phyloP scores from a whole-genome alignment of 169 alveolate genomes.

The Eimeria nieschulzi region DNA sequence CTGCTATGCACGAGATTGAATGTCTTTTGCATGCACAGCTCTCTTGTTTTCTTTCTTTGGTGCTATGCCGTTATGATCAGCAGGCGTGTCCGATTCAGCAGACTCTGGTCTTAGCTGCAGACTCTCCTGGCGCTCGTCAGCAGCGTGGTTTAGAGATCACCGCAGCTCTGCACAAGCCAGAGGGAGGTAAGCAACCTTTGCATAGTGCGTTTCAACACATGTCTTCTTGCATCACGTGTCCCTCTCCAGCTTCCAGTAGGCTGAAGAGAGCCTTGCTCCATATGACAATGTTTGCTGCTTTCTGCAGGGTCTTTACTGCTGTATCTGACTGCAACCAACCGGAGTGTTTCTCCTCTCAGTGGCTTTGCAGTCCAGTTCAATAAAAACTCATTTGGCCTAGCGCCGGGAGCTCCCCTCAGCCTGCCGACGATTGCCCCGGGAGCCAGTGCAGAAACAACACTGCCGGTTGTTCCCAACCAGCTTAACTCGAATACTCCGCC shows the following conservation, averaged over 20 bases:
- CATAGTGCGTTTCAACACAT: no score
- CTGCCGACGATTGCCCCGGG: constrained; percentile 26
- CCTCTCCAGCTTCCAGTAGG: no score
- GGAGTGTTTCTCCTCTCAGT: neutral
- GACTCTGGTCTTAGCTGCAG: neutral
- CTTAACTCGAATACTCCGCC: constrained; percentile 80
- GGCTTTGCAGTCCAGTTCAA: constrained; percentile 54
- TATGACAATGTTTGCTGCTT: neutral
- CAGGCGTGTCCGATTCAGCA: neutral
- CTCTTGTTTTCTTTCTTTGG: no score
- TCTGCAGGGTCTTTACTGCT: constrained; percentile 26
- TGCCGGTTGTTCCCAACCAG: constrained; percentile 73
- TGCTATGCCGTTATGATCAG: neutral
- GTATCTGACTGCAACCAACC: constrained; percentile 2
- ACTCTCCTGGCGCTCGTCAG: neutral
- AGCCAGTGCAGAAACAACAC: constrained; percentile 47
- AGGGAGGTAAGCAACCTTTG: neutral
- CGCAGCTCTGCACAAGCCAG: neutral
- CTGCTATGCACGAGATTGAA: no score
- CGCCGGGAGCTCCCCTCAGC: constrained; percentile 20
- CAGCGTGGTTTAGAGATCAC: neutral
- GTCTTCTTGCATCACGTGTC: no score
- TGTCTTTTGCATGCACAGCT: no score
- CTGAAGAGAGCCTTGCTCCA: neutral
- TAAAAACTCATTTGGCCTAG: constrained; percentile 61